These are phyloP conservation scores for Lachancea thermotolerans DNA, from an alignment of 805 yeast genomes.

Conservation along the genomic window DNA sequence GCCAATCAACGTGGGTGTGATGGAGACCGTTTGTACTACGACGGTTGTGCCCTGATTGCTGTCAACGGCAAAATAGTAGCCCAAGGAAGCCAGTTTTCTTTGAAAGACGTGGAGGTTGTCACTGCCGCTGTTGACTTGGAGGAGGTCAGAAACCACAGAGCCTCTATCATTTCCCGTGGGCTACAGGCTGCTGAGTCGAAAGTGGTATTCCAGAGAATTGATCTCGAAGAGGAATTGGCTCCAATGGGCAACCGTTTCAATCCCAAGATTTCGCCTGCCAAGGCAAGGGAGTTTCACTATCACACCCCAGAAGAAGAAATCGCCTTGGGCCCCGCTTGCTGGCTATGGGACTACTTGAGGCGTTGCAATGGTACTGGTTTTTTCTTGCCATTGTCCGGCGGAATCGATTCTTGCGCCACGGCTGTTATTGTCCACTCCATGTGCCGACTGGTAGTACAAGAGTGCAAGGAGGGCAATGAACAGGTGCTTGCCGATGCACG, in stretches of 20 bases:
- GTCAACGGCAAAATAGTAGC: slow-evolving; percentile 89
- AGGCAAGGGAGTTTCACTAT: slow-evolving; percentile 44
- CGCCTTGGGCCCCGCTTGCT: slow-evolving; percentile 97
- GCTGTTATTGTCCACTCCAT: slow-evolving; percentile 90
- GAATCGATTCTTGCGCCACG: slow-evolving; percentile 97
- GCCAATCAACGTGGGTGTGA: slow-evolving; percentile 97
- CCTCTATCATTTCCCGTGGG: slow-evolving; percentile 63
- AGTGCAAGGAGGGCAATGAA: slow-evolving; percentile 57
- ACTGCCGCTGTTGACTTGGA: slow-evolving; percentile 93
- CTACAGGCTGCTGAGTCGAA: slow-evolving; percentile 48
- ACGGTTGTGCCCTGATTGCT: slow-evolving; percentile 92
- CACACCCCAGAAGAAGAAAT: slow-evolving; percentile 93
- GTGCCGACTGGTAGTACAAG: slow-evolving; percentile 78
- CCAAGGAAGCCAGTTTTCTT: slow-evolving; percentile 86
- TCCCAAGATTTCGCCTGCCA: slow-evolving; percentile 54
- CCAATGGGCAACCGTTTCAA: slow-evolving; percentile 54
- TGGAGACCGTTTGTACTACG: slow-evolving; percentile 94
- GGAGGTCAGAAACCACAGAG: slow-evolving; percentile 79
- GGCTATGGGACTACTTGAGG: slow-evolving; percentile 98
- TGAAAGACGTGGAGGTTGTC: slow-evolving; percentile 88
- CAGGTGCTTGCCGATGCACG: slow-evolving; percentile 77
- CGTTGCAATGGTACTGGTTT: slow-evolving; percentile 87
- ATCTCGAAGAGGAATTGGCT: slow-evolving; percentile 60
- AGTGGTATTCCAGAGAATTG: slow-evolving; percentile 43
- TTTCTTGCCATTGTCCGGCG: slow-evolving; percentile 92